A percentile compares a stretch with the other conserved stretches of the same genome.
These are phyloP conservation scores for Iberis pinnata DNA, from an alignment of 345 rosid genomes.

Conservation along the genomic window DNA sequence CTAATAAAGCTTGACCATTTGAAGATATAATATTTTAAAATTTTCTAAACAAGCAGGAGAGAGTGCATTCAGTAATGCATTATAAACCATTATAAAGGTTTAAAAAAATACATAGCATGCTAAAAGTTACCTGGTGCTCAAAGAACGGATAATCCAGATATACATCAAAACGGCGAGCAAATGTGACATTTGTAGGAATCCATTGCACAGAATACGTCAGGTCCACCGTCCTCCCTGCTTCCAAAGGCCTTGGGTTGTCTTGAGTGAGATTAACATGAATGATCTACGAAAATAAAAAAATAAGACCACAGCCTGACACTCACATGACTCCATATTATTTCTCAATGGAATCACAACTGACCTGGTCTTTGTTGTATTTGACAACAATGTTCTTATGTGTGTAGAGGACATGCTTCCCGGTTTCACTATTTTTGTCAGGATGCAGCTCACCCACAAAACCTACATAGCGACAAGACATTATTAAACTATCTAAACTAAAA, in stretches of 20 bases:
- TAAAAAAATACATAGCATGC: constrained; percentile 8
- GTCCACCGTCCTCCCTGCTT: constrained; percentile 53
- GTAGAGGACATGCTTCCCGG: constrained; percentile 59
- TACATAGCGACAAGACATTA: constrained; percentile 27
- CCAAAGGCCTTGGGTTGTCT: constrained; percentile 68
- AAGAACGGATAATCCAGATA: constrained; percentile 90
- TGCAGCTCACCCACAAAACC: constrained; percentile 86
- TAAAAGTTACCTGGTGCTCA: constrained; percentile 73
- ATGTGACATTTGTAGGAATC: constrained; percentile 56
- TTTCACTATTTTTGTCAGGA: constrained; percentile 72
- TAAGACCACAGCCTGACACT: constrained; percentile 4
- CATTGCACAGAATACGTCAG: constrained; percentile 88
- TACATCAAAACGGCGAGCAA: constrained; percentile 87
- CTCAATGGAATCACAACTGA: constrained; percentile 20
- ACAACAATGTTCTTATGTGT: constrained; percentile 66
- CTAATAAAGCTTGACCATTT: background rate
- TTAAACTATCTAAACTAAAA: background rate
- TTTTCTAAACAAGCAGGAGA: too few relatives aligned
- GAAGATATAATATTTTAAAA: constrained; percentile 3
- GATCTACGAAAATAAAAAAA: constrained; percentile 39
- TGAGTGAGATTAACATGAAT: constrained; percentile 84
- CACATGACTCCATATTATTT: constrained; percentile 12
- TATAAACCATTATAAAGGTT: constrained; percentile 4
- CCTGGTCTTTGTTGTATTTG: constrained; percentile 80
- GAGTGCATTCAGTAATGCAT: background rate